Percentiles rank a stretch among this genome's conserved stretches.
Evolutionary conservation across 129 eudicot genomes (phyloP).

Genomic region (Centella asiatica): DNA sequence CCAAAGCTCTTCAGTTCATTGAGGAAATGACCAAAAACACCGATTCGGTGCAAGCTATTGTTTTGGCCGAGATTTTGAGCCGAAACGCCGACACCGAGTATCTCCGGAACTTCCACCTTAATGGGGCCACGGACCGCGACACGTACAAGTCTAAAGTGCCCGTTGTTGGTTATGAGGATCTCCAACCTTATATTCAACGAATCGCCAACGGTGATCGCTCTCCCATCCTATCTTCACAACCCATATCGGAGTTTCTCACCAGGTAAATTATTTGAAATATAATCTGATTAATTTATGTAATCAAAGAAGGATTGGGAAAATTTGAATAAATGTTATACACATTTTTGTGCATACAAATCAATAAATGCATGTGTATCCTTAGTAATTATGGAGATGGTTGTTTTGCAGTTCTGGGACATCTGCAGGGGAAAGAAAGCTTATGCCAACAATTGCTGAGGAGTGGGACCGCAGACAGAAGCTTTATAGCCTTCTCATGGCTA

Average conservation of each 20-base stretch:
- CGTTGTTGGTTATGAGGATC: constrained; percentile 20
- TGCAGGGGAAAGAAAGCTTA: constrained; percentile 49
- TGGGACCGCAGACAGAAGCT: constrained; percentile 38
- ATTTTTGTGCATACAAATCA: neutral
- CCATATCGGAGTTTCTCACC: constrained; percentile 36
- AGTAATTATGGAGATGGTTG: neutral
- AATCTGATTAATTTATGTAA: too few relatives aligned
- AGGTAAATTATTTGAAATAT: too few relatives aligned
- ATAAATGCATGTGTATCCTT: neutral
- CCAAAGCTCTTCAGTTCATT: constrained; percentile 31
- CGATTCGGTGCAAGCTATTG: constrained; percentile 24
- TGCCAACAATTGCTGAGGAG: constrained; percentile 47
- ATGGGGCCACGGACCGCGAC: constrained; percentile 29
- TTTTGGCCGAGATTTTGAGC: constrained; percentile 26
- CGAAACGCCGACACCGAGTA: constrained; percentile 29
- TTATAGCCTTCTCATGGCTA: constrained; percentile 50
- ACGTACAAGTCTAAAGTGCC: constrained; percentile 28
- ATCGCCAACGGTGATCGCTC: constrained; percentile 38
- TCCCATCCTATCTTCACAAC: constrained; percentile 34
- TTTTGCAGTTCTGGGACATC: constrained; percentile 52
- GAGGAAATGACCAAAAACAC: constrained; percentile 28
- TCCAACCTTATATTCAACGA: constrained; percentile 19
- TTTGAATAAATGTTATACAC: too few relatives aligned
- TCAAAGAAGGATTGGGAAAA: too few relatives aligned
- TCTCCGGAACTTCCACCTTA: constrained; percentile 14